A percentile compares a stretch with the other conserved stretches of the same genome.
phyloP scores from a whole-genome alignment of 495 filamentous ascomycete genomes.

The Amorphotheca resinae region DNA sequence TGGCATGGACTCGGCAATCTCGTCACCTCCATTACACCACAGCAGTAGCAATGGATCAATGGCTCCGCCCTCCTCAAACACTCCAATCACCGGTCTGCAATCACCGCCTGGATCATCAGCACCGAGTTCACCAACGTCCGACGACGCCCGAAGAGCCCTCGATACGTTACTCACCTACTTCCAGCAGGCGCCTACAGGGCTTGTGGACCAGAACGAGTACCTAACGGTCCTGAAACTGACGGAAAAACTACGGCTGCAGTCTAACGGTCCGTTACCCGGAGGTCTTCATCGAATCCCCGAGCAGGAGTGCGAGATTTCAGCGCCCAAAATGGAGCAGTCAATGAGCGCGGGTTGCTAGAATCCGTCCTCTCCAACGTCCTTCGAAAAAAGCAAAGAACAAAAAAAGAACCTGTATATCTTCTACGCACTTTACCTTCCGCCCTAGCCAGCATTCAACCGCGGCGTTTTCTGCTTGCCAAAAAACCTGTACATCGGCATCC shows the following conservation, averaged over 20 bases:
- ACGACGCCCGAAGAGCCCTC: slow-evolving; percentile 76
- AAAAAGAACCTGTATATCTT: slow-evolving; percentile 12
- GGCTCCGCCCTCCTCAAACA: slow-evolving; percentile 31
- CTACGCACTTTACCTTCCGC: slow-evolving; percentile 4
- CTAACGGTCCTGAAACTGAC: slow-evolving; percentile 72
- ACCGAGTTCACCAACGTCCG: slow-evolving; percentile 65
- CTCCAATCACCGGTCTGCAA: slow-evolving; percentile 27
- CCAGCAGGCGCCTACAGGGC: slow-evolving; percentile 52
- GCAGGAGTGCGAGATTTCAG: slow-evolving; percentile 36
- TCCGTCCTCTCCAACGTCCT: not conserved
- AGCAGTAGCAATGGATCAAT: slow-evolving; percentile 42
- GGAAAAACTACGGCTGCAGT: slow-evolving; percentile 68
- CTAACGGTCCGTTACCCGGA: slow-evolving; percentile 46
- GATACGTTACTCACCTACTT: slow-evolving; percentile 82
- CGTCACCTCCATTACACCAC: slow-evolving; percentile 37
- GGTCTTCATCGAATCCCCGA: slow-evolving; percentile 57
- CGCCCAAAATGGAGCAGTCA: slow-evolving; percentile 41
- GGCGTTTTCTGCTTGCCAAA: slow-evolving; percentile 10
- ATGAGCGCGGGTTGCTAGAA: slow-evolving; percentile 19
- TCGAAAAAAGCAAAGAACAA: not conserved
- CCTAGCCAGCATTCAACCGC: slow-evolving; percentile 9
- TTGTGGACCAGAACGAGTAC: slow-evolving; percentile 73
- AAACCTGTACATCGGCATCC: slow-evolving; percentile 14
- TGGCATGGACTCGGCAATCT: slow-evolving; percentile 40
- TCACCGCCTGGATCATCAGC: slow-evolving; percentile 31